Evolutionary conservation across 257 asterid species (phyloP).

Genomic region (Capsicum chinense): DNA sequence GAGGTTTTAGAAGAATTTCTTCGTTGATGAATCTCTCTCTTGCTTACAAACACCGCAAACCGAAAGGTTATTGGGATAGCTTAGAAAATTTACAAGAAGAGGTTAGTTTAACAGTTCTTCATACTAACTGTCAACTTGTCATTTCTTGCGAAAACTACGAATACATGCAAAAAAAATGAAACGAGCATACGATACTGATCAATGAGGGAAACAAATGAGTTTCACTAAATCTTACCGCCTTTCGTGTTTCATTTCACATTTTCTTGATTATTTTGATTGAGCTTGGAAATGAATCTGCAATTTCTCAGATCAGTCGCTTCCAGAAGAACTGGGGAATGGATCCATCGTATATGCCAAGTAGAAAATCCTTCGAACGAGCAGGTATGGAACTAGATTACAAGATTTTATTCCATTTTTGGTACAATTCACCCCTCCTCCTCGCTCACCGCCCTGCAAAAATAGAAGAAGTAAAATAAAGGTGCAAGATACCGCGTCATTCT

Average conservation of each 20-base stretch:
- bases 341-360: conserved; percentile 89
- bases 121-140: not conserved
- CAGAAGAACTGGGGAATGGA: conserved; percentile 98
- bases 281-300: conserved; percentile 14
- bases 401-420: not conserved
- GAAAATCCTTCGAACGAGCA: conserved; percentile 94
- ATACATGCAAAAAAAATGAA: not conserved
- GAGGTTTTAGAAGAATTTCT: conserved; percentile 86
- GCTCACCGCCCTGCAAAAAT: not conserved
- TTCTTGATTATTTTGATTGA: not conserved
- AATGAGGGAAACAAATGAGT: not conserved
- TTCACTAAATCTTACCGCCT: conserved; percentile 26
- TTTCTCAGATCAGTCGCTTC: conserved; percentile 72
- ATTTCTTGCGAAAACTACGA: not conserved
- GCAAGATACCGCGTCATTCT: not conserved
- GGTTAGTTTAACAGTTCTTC: conserved; percentile 49
- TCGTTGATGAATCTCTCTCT: conserved; percentile 81
- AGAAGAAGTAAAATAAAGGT: not conserved
- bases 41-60: conserved; percentile 93
- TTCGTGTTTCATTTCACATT: conserved; percentile 1
- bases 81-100: conserved; percentile 87
- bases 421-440: not conserved
- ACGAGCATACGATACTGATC: not conserved
- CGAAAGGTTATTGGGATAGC: conserved; percentile 96
- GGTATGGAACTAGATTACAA: conserved; percentile 44